Evolutionary conservation across 1,284 basidiomycete genomes (phyloP).

Genomic region (Fomitiporia mediterranea): DNA sequence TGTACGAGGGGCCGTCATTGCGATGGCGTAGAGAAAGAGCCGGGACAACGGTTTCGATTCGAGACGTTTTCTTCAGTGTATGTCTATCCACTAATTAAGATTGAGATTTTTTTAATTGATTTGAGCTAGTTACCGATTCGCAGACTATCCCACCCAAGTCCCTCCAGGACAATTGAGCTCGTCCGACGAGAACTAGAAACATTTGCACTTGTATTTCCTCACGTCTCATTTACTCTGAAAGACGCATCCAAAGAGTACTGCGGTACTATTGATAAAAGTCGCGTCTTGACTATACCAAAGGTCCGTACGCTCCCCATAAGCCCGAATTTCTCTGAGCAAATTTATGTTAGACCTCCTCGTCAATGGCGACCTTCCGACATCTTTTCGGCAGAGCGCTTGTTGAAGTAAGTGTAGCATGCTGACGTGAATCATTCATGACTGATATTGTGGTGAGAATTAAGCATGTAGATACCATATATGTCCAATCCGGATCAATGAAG

Average conservation of each 20-base stretch:
- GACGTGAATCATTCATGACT: neutral
- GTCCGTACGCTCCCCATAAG: slow-evolving; percentile 34
- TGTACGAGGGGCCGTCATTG: slow-evolving; percentile 70
- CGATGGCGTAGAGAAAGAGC: slow-evolving; percentile 64
- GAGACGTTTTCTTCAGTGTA: slow-evolving; percentile 85
- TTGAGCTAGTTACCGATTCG: slow-evolving; percentile 68
- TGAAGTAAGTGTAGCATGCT: slow-evolving; percentile 42
- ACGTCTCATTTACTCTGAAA: slow-evolving; percentile 66
- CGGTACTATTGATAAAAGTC: slow-evolving; percentile 35
- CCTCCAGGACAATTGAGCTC: slow-evolving; percentile 53
- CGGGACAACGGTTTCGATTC: slow-evolving; percentile 77
- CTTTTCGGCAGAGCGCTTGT: slow-evolving; percentile 62
- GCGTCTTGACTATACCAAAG: slow-evolving; percentile 57
- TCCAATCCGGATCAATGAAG: slow-evolving; percentile 44
- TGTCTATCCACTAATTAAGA: slow-evolving; percentile 2
- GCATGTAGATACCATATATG: slow-evolving; percentile 64
- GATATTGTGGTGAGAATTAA: slow-evolving; percentile 24
- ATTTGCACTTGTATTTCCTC: slow-evolving; percentile 67
- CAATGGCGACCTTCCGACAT: slow-evolving; percentile 57
- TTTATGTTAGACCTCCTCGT: slow-evolving; percentile 52
- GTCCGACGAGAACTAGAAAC: slow-evolving; percentile 69
- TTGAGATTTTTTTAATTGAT: slow-evolving; percentile 12
- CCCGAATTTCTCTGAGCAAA: slow-evolving; percentile 2
- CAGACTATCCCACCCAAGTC: slow-evolving; percentile 58
- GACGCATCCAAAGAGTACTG: slow-evolving; percentile 41